Evolutionary conservation across 805 yeast species (phyloP).

Genomic region (Kluyveromyces dobzhanskii): DNA sequence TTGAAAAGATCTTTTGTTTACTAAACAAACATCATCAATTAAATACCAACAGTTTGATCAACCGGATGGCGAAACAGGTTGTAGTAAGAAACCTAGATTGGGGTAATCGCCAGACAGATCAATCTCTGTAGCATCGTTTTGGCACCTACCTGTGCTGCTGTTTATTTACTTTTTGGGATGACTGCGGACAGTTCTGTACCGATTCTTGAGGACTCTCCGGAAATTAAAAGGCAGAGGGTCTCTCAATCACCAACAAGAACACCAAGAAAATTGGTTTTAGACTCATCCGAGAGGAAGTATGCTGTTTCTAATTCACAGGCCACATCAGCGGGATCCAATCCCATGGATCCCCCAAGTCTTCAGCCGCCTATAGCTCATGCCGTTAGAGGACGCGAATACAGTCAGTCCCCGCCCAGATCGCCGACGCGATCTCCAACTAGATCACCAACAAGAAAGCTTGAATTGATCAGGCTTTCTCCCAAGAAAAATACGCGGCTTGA

Average conservation of each 20-base stretch:
- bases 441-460: constrained; percentile 33
- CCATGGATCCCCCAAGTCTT: constrained; percentile 21
- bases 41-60: too few relatives aligned
- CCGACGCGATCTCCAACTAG: constrained; percentile 30
- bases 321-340: constrained; percentile 13
- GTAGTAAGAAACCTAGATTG: too few relatives aligned
- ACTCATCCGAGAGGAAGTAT: constrained; percentile 16
- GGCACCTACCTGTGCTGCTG: too few relatives aligned
- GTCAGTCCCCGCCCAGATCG: constrained; percentile 24
- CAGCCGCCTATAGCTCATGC: constrained; percentile 28
- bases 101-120: too few relatives aligned
- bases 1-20: too few relatives aligned
- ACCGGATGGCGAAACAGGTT: too few relatives aligned
- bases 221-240: constrained; percentile 6
- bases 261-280: constrained; percentile 23
- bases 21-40: too few relatives aligned
- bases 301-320: constrained; percentile 21
- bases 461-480: constrained; percentile 36
- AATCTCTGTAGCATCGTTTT: too few relatives aligned
- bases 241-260: constrained; percentile 14
- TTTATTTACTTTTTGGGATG: too few relatives aligned
- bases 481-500: constrained; percentile 29
- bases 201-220: constrained; percentile 4
- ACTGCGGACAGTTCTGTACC: too few relatives aligned
- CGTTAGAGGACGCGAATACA: constrained; percentile 30